Conservation (phyloP, 1,284 basidiomycete species). For the Rhodotorula sp. region DNA sequence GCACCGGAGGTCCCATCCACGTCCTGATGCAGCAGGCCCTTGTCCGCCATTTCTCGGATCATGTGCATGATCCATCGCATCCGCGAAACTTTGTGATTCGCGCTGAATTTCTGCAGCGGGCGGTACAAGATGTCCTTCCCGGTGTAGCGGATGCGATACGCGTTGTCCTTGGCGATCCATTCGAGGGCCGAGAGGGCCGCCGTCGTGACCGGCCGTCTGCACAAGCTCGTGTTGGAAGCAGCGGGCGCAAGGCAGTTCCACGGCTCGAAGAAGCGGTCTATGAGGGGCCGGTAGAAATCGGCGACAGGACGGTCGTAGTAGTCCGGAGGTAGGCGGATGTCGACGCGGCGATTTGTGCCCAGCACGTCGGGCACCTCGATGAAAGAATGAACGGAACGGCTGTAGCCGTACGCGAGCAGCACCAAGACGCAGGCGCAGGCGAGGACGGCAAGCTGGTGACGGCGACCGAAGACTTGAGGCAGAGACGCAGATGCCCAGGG, state of each 20-base stretch:
- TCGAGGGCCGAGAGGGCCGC: neutral
- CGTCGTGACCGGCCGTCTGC: neutral
- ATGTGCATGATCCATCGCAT: neutral
- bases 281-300: neutral
- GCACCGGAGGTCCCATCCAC: neutral
- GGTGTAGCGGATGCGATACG: conserved; percentile 4
- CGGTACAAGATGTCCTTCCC: neutral
- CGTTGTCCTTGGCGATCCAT: neutral
- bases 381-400: no score
- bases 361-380: no score
- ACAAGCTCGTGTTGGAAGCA: neutral
- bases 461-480: no score
- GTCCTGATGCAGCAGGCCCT: neutral
- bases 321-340: neutral
- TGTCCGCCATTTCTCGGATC: conserved; percentile 5
- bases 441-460: no score
- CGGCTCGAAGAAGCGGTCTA: neutral
- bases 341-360: neutral
- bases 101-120: neutral
- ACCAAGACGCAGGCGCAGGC: no score
- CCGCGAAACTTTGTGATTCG: neutral
- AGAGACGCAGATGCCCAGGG: no score
- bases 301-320: neutral
- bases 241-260: neutral
- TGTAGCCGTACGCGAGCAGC: no score